Conservation (phyloP, 73 alveolate genomes). For the Paramecium octaurelia region DNA sequence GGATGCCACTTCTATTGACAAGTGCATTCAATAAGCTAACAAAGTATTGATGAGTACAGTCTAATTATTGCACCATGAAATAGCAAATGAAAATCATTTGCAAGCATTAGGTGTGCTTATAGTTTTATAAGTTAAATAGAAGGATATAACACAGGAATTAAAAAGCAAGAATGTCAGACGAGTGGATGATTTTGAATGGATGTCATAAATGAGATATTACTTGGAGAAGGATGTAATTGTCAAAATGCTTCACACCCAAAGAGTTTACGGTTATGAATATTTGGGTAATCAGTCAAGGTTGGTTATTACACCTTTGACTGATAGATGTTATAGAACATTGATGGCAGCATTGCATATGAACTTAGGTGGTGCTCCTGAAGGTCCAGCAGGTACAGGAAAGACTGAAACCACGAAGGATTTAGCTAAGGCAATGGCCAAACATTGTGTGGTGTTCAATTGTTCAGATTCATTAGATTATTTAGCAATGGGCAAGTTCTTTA, state of each 20-base stretch:
- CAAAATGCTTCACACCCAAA: slow-evolving; percentile 76
- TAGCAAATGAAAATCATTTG: slow-evolving; percentile 55
- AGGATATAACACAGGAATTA: slow-evolving; percentile 75
- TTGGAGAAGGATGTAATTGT: slow-evolving; percentile 69
- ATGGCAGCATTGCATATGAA: slow-evolving; percentile 86
- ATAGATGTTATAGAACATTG: slow-evolving; percentile 87
- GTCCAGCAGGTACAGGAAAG: slow-evolving; percentile 95
- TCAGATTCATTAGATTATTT: slow-evolving; percentile 80
- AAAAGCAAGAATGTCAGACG: slow-evolving; percentile 58
- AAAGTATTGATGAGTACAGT: slow-evolving; percentile 47
- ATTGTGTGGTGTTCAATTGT: slow-evolving; percentile 91
- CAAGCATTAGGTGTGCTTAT: slow-evolving; percentile 78
- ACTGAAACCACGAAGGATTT: slow-evolving; percentile 91
- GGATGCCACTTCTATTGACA: slow-evolving; percentile 36
- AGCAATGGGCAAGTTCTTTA: slow-evolving; percentile 89
- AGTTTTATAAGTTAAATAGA: slow-evolving; percentile 81
- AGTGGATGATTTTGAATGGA: slow-evolving; percentile 80
- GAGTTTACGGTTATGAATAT: slow-evolving; percentile 95
- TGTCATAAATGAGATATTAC: slow-evolving; percentile 79
- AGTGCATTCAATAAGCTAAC: neutral
- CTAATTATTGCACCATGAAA: slow-evolving; percentile 48
- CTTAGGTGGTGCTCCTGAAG: slow-evolving; percentile 97
- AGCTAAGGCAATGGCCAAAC: slow-evolving; percentile 86
- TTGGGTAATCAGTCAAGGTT: slow-evolving; percentile 91
- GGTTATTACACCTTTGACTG: slow-evolving; percentile 93